phyloP scores from a whole-genome alignment of 2,329 filamentous ascomycete species.

The Elsinoe batatas region DNA sequence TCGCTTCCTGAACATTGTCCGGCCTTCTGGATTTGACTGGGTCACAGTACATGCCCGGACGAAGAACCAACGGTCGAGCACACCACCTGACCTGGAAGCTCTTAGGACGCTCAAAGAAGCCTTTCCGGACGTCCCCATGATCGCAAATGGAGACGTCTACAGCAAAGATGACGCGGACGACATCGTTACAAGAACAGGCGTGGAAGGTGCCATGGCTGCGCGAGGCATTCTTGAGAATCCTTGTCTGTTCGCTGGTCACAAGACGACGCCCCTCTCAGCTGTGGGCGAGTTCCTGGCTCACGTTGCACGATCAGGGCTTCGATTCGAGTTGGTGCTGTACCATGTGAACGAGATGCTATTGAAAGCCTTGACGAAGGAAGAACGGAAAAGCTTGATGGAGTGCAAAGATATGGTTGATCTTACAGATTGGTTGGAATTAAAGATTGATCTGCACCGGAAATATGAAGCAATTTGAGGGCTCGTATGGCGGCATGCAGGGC shows the following conservation, averaged over 20 bases:
- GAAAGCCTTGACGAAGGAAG: slow-evolving; percentile 46
- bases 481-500: not conserved
- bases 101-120: slow-evolving; percentile 44
- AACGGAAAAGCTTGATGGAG: slow-evolving; percentile 42
- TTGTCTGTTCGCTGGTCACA: slow-evolving; percentile 50
- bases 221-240: slow-evolving; percentile 59
- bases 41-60: slow-evolving; percentile 62
- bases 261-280: slow-evolving; percentile 51
- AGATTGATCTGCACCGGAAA: slow-evolving; percentile 18
- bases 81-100: slow-evolving; percentile 52
- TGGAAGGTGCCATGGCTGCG: slow-evolving; percentile 56
- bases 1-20: slow-evolving; percentile 53
- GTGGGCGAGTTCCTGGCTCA: slow-evolving; percentile 54
- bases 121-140: slow-evolving; percentile 48
- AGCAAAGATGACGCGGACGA: slow-evolving; percentile 34
- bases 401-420: slow-evolving; percentile 31
- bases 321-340: slow-evolving; percentile 49
- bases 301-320: slow-evolving; percentile 35
- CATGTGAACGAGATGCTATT: slow-evolving; percentile 59
- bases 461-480: not conserved
- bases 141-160: slow-evolving; percentile 62
- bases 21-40: slow-evolving; percentile 55
- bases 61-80: slow-evolving; percentile 49
- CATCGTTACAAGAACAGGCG: slow-evolving; percentile 26
- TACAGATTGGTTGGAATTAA: slow-evolving; percentile 25